Base-by-base conservation (phyloP, 768 basidiomycete species). In the Mycena leptocephala region DNA sequence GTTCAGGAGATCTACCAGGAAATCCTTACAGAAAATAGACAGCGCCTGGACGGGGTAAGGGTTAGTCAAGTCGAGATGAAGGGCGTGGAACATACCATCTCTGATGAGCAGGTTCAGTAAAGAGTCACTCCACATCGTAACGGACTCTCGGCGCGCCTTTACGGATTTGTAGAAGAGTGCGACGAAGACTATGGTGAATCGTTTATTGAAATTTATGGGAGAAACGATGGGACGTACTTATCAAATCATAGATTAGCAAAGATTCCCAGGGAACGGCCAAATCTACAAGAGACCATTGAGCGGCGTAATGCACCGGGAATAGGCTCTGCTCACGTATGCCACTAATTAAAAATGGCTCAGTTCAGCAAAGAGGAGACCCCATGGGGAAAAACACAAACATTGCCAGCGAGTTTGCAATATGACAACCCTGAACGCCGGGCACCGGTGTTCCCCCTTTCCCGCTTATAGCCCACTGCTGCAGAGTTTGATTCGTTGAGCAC, bases 201-300 rank as follows among this genome's bases (percentile, higher is more conserved):
- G n/a, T n/a, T n/a, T n/a, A 32, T 56, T 30, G 32, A 18, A 18
- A 16, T 30, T 28, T 20, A 32, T 30, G 6, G 32, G 30, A 28
- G 18, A 22, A 13, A 8, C 30, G 30, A 56, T 1, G 6, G 8
- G 55, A 13, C 30, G 20, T 20, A 56, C 55, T 24, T 1, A 62
- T 33, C 13, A 66, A 7, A 26, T 77, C 76, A n/a, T 74, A 77
- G 7, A 32, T 28, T 63, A 74, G 74, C 16, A 77, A 26, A 1
- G 76, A 55, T 39, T 65, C 68, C 76, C 76, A 77, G 2, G 76
- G 68, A 5, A 74, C 72, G 0, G 76, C 72, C 16, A 77, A 43
- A 32, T 70, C 71, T 72, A 48, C 64, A 39, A 5, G 69, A 8
- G 5, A n/a, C 72, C 39, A 24, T 39, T 74, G 37, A 62, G 20